Percentiles rank a stretch among this genome's conserved stretches.
phyloP scores from a whole-genome alignment of 2,329 filamentous ascomycete species.

The Colletotrichum magnum region DNA sequence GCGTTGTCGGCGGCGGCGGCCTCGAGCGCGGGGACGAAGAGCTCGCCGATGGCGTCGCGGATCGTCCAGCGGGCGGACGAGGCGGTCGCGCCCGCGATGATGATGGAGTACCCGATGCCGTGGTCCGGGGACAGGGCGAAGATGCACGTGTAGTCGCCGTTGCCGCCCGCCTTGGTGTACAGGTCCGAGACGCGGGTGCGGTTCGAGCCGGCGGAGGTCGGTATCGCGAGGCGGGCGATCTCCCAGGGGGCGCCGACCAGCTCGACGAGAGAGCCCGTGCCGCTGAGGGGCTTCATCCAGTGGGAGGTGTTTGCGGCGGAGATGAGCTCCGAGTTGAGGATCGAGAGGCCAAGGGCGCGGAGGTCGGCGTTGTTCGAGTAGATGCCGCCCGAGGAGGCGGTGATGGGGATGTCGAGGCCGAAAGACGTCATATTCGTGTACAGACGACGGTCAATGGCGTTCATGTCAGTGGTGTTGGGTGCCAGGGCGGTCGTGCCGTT shows the following conservation, averaged over 20 bases:
- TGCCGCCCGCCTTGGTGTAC: slow-evolving; percentile 45
- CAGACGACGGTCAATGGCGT: no score
- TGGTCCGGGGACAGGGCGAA: no score
- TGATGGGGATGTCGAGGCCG: no score
- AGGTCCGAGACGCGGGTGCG: slow-evolving; percentile 48
- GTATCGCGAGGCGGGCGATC: slow-evolving; percentile 40
- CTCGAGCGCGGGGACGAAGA: slow-evolving; percentile 44
- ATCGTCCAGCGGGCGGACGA: slow-evolving; percentile 19
- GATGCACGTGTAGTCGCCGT: slow-evolving; percentile 44
- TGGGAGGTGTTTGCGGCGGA: slow-evolving; percentile 1
- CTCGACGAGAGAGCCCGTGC: slow-evolving; percentile 34
- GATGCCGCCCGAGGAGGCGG: no score
- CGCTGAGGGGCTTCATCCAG: slow-evolving; percentile 44
- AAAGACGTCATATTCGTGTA: no score
- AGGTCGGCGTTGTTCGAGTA: no score
- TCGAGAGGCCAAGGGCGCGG: no score
- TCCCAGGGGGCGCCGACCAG: slow-evolving; percentile 44
- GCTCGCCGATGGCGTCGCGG: slow-evolving; percentile 41
- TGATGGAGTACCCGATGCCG: no score
- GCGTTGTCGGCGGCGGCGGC: slow-evolving; percentile 43
- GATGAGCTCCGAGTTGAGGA: no score
- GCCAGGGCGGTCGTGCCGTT: neutral
- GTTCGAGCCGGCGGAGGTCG: slow-evolving; percentile 39
- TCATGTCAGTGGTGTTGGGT: no score
- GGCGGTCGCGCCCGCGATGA: no score